Evolutionary conservation across 2,329 filamentous ascomycete species (phyloP), one percentile per base, ranked within the genome.

Genomic region (Curvularia hawaiiensis): DNA sequence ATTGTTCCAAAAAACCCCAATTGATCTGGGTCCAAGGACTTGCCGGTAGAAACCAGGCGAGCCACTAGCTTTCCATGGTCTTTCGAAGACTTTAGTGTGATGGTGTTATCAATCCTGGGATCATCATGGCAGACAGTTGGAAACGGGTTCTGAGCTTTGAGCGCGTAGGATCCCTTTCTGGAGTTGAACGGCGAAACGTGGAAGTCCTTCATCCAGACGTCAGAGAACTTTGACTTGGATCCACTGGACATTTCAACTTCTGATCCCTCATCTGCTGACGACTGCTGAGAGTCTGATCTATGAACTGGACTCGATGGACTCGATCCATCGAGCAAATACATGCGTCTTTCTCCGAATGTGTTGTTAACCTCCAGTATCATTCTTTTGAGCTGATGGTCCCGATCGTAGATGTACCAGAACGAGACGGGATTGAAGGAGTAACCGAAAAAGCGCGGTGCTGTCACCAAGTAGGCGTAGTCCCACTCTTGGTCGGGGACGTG

Each of bases 291-390:
- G 4, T 52, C 64, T 11, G 58, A 50, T 28, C 63, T 64, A 22
- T 50, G 53, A 6, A 66, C 59, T 41, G 73, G 66, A 30, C 75
- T 74, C n/a, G 77, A 40, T 26, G 67, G 58, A 26, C 63, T 64
- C 2, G 66, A 66, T 2, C 72, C 74, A 26, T 81, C 79, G 12
- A 90, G 75, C 35, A 88, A 79, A 66, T 90, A 90, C 73, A 88
- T 83, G 10, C 88, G 83, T 50, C 88, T 81, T 73, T 92, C 90
- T 48, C 85, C 88, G 68, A 91, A 92, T 0, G 88, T 90, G 65
- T 92, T 92, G 74, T 90, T 91, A 45, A 92, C 88, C 71, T 93
- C 90, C 1, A 90, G 70, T 1, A 93, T 80, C 75, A 91, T 86
- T 54, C 86, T 86, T 24, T 80, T 82, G 14, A 92, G 79, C 6